Evolutionary conservation across 2,329 filamentous ascomycete genomes (phyloP), one percentile per base, ranked within the genome.

Genomic region (Chlorencoelia australis): DNA sequence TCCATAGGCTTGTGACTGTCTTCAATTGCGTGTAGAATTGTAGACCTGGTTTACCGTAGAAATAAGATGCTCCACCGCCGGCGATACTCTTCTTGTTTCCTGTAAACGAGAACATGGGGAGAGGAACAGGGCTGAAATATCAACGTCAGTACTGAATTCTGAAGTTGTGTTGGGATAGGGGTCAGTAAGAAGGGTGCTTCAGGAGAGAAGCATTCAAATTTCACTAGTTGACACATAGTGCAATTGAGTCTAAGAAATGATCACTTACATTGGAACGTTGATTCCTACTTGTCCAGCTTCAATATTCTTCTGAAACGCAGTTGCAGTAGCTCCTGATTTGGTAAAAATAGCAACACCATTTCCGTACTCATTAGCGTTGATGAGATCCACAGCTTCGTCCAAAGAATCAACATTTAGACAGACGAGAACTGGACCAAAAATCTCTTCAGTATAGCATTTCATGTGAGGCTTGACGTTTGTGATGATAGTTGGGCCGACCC

Each of bases 21-120:
- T 98, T 96, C 57, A 83, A 74, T 66, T 96, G 91, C 3, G 91
- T 98, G 63, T 94, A 96, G 59, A 98, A 98, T 57, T 83, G 79
- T 58, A 98, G 64, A 16, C 89, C 91, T 1, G 87, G 85, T 62
- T 84, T 82, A 48, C 91, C 91, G 63, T 98, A 98, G 60, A 98
- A 96, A 11, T 87, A 94, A 65, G 75, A 94, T 24, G 84, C 82
- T 43, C 91, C 89, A 35, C 88, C 88, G 37, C 89, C 91, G 1
- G 91, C 91, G 39, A 96, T 71, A 54, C 79, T 86, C 71, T 82
- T 88, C 79, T 98, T 89, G 67, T 82, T 82, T 29, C 76, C 78
- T 18, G 77, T 82, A 59, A 82, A 82, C 38, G 72, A 77, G 62
- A 81, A 82, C 70, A 81, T 79, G 55, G 77, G 76, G 49, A 82